phyloP scores from a whole-genome alignment of 192 early-diverging fungal species.

The Backusella australiensis region DNA sequence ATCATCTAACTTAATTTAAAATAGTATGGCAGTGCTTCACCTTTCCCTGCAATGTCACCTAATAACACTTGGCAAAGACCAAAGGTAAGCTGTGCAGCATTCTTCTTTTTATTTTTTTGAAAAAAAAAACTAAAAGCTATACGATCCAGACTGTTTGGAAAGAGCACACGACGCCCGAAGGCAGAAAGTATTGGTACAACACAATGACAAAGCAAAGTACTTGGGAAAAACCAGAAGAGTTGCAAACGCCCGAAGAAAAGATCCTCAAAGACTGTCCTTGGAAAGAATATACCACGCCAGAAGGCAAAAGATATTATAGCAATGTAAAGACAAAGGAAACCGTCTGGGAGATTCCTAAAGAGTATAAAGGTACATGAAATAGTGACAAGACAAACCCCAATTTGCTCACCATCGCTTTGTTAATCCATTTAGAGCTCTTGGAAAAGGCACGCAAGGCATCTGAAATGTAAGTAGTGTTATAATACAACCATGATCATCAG shows the following conservation, averaged over 20 bases:
- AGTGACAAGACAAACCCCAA: too few species aligned
- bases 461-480: neutral
- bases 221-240: constrained; percentile 95
- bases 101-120: neutral
- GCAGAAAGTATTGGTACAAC: constrained; percentile 87
- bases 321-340: constrained; percentile 75
- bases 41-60: neutral
- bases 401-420: neutral
- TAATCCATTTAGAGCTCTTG: constrained; percentile 26
- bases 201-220: constrained; percentile 68
- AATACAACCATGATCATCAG: too few species aligned
- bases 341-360: constrained; percentile 83
- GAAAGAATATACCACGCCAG: constrained; percentile 83
- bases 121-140: neutral
- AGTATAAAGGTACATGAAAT: constrained; percentile 49
- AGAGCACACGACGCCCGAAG: constrained; percentile 76
- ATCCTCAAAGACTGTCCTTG: constrained; percentile 64
- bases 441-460: constrained; percentile 36
- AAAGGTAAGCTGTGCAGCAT: neutral
- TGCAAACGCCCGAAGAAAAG: constrained; percentile 76
- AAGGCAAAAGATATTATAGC: constrained; percentile 84
- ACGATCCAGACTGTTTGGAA: constrained; percentile 54
- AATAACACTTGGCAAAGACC: constrained; percentile 7
- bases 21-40: neutral
- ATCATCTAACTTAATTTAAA: neutral